Percentiles rank a stretch among this genome's conserved stretches.
These are phyloP conservation scores for Zygosaccharomyces lentus DNA, from an alignment of 805 yeast genomes.

Conservation along the genomic window DNA sequence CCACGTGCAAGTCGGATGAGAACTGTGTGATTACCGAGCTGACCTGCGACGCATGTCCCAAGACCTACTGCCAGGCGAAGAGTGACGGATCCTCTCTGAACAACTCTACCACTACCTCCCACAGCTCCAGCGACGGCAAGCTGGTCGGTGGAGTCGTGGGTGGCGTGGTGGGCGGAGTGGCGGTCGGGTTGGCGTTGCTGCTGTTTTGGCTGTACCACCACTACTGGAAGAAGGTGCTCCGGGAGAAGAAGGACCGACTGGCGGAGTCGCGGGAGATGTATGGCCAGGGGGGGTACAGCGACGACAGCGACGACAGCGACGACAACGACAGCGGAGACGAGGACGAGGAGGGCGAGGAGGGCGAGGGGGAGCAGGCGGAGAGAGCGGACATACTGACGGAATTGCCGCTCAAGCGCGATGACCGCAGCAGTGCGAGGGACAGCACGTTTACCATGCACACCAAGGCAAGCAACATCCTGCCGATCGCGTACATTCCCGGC, in stretches of 20 bases:
- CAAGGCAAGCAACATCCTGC: constrained; percentile 81
- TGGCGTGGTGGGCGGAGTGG: constrained; percentile 45
- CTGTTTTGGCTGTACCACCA: constrained; percentile 41
- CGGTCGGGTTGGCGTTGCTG: constrained; percentile 36
- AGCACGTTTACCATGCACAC: constrained; percentile 65
- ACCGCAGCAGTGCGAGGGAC: constrained; percentile 27
- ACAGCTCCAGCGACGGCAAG: constrained; percentile 38
- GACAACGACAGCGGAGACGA: constrained; percentile 18
- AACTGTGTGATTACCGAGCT: constrained; percentile 52
- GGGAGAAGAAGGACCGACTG: constrained; percentile 28
- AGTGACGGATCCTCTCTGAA: constrained; percentile 16
- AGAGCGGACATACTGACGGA: not conserved
- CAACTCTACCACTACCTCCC: constrained; percentile 12
- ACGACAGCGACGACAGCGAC: constrained; percentile 25
- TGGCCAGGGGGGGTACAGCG: constrained; percentile 22
- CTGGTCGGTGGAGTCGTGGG: constrained; percentile 73
- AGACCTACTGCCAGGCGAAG: constrained; percentile 44
- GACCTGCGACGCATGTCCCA: constrained; percentile 56
- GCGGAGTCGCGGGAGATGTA: constrained; percentile 22
- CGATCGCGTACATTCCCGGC: constrained; percentile 92
- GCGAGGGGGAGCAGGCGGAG: not conserved
- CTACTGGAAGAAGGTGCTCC: constrained; percentile 39
- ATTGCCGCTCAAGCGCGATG: constrained; percentile 3
- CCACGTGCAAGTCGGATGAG: constrained; percentile 49
- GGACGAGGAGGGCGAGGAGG: constrained; percentile 13